Conservation (phyloP, 495 filamentous ascomycete genomes). For the Aspergillus sclerotioniger region DNA sequence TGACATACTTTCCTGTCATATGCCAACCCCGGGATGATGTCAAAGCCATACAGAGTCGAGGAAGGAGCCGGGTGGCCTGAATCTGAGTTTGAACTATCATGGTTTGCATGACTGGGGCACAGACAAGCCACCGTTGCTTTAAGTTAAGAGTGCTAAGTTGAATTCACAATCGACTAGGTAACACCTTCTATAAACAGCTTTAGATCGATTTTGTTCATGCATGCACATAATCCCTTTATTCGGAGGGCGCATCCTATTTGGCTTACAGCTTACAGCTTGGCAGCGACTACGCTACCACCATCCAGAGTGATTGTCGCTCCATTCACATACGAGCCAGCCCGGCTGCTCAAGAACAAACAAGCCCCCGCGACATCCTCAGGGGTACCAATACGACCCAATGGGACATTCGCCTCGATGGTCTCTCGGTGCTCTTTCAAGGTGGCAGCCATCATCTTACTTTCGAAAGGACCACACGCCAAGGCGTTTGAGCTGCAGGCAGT, state of each 20-base stretch:
- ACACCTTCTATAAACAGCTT: no score
- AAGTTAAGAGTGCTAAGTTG: no score
- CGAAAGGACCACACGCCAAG: slow-evolving; percentile 76
- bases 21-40: no score
- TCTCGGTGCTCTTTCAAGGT: slow-evolving; percentile 63
- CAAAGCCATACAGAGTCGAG: no score
- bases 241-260: background rate
- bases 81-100: no score
- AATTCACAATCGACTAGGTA: no score
- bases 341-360: slow-evolving; percentile 69
- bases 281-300: slow-evolving; percentile 56
- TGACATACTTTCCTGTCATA: no score
- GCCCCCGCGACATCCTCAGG: slow-evolving; percentile 73
- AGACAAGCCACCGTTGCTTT: no score
- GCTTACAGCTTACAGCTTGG: slow-evolving; percentile 49
- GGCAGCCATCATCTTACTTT: slow-evolving; percentile 81
- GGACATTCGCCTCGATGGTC: slow-evolving; percentile 59
- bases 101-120: no score
- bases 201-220: background rate
- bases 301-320: slow-evolving; percentile 74
- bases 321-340: slow-evolving; percentile 71
- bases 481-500: slow-evolving; percentile 49
- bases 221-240: no score
- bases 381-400: slow-evolving; percentile 68
- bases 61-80: no score